Conservation (phyloP, 306 rosid genomes). For the Cicer arietinum region DNA sequence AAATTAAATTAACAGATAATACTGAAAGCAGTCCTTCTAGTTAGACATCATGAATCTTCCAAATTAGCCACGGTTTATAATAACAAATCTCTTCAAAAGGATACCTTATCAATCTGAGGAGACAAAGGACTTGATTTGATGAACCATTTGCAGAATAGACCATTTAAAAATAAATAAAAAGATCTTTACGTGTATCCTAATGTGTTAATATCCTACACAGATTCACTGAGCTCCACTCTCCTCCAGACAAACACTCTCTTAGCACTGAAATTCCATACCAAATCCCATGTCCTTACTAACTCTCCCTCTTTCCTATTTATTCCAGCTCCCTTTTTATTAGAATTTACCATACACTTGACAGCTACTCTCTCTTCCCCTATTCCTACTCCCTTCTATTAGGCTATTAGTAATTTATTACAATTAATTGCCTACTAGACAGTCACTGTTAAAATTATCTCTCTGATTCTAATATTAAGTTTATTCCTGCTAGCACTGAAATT, state of each 20-base stretch:
- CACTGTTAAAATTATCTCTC: not conserved
- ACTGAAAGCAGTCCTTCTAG: constrained; percentile 20
- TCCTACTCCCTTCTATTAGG: not conserved
- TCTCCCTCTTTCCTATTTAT: not conserved
- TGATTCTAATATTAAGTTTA: too few species aligned
- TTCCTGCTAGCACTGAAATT: not conserved
- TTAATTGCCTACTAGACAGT: not conserved
- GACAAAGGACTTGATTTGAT: constrained; percentile 32
- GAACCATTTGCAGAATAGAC: constrained; percentile 1
- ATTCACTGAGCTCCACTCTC: constrained; percentile 11
- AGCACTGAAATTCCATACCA: not conserved
- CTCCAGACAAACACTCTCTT: not conserved
- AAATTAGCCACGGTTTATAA: constrained; percentile 1
- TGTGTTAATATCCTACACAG: not conserved
- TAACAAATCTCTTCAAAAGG: constrained; percentile 15
- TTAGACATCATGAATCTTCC: constrained; percentile 18
- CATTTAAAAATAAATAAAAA: not conserved
- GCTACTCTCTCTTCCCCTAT: not conserved
- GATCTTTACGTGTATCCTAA: constrained; percentile 8
- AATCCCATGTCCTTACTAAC: not conserved
- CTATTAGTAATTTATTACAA: not conserved
- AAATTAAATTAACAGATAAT: constrained; percentile 4
- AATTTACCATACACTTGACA: not conserved
- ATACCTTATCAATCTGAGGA: constrained; percentile 20
- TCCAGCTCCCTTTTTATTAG: not conserved